Evolutionary conservation across 108 stramenopile genomes (phyloP).

Genomic region (Discostella pseudostelligera): DNA sequence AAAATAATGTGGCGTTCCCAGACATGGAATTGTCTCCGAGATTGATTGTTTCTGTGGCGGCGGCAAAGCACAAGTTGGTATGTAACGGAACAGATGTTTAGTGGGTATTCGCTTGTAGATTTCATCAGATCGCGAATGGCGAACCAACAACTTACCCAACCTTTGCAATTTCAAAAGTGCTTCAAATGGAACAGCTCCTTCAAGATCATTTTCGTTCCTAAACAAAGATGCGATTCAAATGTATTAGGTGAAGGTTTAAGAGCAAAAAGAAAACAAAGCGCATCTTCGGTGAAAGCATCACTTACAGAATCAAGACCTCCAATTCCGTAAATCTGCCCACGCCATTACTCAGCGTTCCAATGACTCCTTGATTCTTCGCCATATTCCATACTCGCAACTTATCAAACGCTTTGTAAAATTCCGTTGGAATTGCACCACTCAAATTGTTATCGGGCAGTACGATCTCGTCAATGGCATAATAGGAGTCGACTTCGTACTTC

Average conservation of each 20-base stretch:
- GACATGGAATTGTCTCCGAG: not conserved
- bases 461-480: slow-evolving; percentile 29
- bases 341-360: not conserved
- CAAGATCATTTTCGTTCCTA: slow-evolving; percentile 23
- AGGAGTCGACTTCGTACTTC: not conserved
- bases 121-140: not conserved
- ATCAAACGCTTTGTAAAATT: slow-evolving; percentile 31
- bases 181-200: slow-evolving; percentile 23
- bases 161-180: slow-evolving; percentile 10
- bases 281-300: no score
- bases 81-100: no score
- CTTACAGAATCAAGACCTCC: slow-evolving; percentile 26
- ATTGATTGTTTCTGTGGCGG: not conserved
- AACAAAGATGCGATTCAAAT: not conserved
- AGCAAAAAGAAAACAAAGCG: no score
- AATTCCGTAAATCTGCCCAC: slow-evolving; percentile 12
- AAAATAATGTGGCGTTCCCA: not conserved
- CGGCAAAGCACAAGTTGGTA: no score
- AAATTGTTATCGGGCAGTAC: slow-evolving; percentile 41
- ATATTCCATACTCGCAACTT: slow-evolving; percentile 10
- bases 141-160: slow-evolving; percentile 26
- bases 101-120: no score
- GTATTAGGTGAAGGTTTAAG: no score
- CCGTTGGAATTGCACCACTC: slow-evolving; percentile 33
- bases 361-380: no score